Conservation (phyloP, 2,329 filamentous ascomycete species). For the Amphichorda felina region DNA sequence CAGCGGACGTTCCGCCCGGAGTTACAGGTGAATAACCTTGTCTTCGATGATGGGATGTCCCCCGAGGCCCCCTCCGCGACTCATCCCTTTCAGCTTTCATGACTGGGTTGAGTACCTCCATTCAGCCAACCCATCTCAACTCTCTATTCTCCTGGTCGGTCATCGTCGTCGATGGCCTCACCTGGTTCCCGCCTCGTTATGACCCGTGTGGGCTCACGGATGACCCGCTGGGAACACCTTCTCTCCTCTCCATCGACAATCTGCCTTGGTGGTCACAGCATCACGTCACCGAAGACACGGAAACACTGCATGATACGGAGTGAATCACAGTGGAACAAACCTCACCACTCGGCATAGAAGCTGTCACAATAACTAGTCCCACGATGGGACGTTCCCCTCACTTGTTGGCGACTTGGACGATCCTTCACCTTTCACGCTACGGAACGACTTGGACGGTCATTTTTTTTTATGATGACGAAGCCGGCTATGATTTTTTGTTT, state of each 20-base stretch:
- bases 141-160: conserved; percentile 35
- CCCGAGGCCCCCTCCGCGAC: conserved; percentile 19
- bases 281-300: conserved; percentile 18
- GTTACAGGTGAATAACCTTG: conserved; percentile 39
- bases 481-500: conserved; percentile 3
- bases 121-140: conserved; percentile 32
- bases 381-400: too few relatives aligned
- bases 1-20: conserved; percentile 33
- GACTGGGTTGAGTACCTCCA: conserved; percentile 37
- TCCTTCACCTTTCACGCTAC: too few relatives aligned
- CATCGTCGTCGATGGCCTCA: conserved; percentile 18
- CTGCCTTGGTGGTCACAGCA: conserved; percentile 8
- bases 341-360: too few relatives aligned
- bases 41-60: conserved; percentile 37
- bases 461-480: conserved; percentile 8
- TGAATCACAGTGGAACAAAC: too few relatives aligned
- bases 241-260: neutral
- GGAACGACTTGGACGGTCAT: neutral
- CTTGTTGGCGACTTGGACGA: too few relatives aligned
- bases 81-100: conserved; percentile 27
- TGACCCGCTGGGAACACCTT: too few relatives aligned
- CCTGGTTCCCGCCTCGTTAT: neutral
- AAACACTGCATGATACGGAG: conserved; percentile 4
- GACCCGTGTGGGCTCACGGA: neutral
- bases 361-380: too few relatives aligned